Conservation (phyloP, 306 rosid genomes). For the Lotus japonicus region DNA sequence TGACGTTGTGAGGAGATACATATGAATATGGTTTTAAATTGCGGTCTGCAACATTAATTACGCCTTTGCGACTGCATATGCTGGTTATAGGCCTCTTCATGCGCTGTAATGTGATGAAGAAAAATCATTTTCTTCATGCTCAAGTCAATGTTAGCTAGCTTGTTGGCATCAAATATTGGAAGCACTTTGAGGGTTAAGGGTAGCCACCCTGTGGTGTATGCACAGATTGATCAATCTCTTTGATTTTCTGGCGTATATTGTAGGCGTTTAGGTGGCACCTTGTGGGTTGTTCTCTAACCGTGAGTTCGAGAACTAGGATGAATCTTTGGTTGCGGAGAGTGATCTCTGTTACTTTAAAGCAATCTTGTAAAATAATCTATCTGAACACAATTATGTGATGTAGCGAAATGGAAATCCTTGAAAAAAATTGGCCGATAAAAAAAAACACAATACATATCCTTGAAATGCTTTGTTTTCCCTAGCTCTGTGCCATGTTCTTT, state of each 20-base stretch:
- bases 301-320: background rate
- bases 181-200: constrained; percentile 32
- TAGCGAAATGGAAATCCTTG: no score
- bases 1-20: background rate
- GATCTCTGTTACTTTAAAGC: no score
- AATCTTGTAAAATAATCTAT: background rate
- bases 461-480: no score
- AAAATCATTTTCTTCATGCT: background rate
- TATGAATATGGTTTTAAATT: no score
- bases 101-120: no score
- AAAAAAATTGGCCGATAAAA: no score
- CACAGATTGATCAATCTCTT: background rate
- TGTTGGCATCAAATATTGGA: constrained; percentile 13
- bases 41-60: no score
- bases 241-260: background rate
- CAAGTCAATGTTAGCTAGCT: constrained; percentile 7
- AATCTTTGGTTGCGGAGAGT: background rate
- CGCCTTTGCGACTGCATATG: no score
- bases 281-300: background rate
- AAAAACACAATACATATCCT: no score
- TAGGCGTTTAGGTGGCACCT: background rate
- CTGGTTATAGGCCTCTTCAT: no score
- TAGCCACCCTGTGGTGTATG: background rate
- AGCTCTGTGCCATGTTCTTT: no score
- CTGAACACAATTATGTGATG: no score